Evolutionary conservation across 1,284 basidiomycete species (phyloP), one percentile per base, ranked within the genome.

Genomic region (Moesziomyces antarcticus): DNA sequence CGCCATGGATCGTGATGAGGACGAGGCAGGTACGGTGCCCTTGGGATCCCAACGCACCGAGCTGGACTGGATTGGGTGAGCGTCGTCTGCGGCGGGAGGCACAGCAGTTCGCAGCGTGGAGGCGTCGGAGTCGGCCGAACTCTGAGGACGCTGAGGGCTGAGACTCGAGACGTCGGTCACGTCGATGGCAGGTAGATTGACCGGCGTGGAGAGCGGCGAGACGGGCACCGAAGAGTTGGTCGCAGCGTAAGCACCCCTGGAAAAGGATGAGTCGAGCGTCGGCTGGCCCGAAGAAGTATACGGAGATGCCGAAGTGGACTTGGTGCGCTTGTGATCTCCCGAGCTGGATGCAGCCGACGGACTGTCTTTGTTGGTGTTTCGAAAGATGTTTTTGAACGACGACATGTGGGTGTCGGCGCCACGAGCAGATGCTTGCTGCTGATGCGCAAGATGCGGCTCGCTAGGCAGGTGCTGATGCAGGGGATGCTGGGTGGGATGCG

Each of bases 351-450:
- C 22, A 22, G 48, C 13, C 13, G 64, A 50, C 16, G 50, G 45
- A 27, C 35, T 47, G 60, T 67, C 60, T 45, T 61, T 68, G 56
- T 45, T 63, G 50, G 25, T 54, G 40, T 51, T 63, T 30, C 65
- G 65, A 61, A 73, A 73, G 47, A 73, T 67, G 57, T 68, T 73
- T 41, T 65, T 73, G 54, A 73, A 68, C 14, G 69, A 46, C 25
- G 70, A 68, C 70, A 73, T 73, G 33, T 44, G 59, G 13, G 43
- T 18, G 25, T 41, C 22, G 21, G 20, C 22, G 51, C 35, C 27
- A 45, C 37, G 14, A 40, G 37, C 14, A 27, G 40, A 24, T 33
- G 30, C 30, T 33, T 33, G 30, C 30, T 33, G 30, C 30, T 33
- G 30, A 33, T 33, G 30, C 30, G 30, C n/a, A 44, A 44, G 22